Percentiles rank a stretch among this genome's conserved stretches.
These are phyloP conservation scores for Opeltia flavorubescens DNA, from an alignment of 495 filamentous ascomycete genomes.

Conservation along the genomic window DNA sequence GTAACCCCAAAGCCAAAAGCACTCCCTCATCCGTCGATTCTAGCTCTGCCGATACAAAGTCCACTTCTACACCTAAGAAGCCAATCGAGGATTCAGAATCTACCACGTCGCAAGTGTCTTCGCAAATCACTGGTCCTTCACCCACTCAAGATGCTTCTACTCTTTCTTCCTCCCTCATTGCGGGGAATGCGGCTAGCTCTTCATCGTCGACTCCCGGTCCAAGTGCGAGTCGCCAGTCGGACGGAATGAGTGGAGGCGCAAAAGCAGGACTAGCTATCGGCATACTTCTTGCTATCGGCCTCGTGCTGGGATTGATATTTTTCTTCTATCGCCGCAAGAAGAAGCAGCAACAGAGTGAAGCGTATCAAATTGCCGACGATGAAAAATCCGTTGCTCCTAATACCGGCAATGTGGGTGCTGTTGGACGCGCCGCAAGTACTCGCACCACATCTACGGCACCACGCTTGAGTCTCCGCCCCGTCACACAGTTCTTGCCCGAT, in stretches of 20 bases:
- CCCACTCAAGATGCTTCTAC: not conserved
- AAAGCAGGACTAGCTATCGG: constrained; percentile 81
- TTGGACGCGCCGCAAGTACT: constrained; percentile 27
- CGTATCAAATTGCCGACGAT: constrained; percentile 34
- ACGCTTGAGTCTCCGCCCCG: constrained; percentile 69
- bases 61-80: not conserved
- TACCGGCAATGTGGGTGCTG: constrained; percentile 18
- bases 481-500: constrained; percentile 75
- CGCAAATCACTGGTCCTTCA: not conserved
- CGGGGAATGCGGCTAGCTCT: not conserved
- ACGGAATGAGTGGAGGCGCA: constrained; percentile 47
- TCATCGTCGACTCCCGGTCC: not conserved
- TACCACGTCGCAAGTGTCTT: not conserved
- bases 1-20: not conserved
- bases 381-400: constrained; percentile 34
- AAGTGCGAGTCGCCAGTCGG: constrained; percentile 9
- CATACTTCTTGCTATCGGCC: constrained; percentile 48
- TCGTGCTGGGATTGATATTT: constrained; percentile 45
- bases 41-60: not conserved
- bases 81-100: not conserved
- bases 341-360: constrained; percentile 35
- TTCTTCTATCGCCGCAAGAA: constrained; percentile 53
- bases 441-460: constrained; percentile 45
- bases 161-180: not conserved
- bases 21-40: not conserved